Evolutionary conservation across 2,329 filamentous ascomycete genomes (phyloP), one percentile per base, ranked within the genome.

Genomic region (Ustilaginoidea virens): DNA sequence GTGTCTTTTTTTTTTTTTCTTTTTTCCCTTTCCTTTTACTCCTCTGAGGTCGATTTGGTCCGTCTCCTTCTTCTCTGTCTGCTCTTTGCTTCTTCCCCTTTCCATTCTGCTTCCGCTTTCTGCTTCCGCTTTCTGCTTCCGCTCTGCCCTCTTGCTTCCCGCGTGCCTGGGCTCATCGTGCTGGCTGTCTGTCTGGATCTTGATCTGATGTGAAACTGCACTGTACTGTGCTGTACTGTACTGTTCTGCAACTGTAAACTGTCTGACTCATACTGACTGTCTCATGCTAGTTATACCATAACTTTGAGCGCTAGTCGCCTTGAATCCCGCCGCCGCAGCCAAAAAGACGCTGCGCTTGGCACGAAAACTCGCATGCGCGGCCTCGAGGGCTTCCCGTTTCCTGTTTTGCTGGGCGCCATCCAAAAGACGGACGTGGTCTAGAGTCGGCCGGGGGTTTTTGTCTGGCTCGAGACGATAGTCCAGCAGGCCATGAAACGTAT

Each of bases 111-210:
- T 20, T 13, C 51, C 48, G 43, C 57, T 51, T 51, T 52, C 53
- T 53, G 56, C 56, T 56, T 56, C 53, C 53, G 52, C 25, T 31
- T 31, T 33, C 23, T 36, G 27, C 30, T 36, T 28, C 30, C 57
- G 35, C 46, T 37, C 48, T 55, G 15, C 30, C 31, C 24, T 27
- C 30, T 29, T 28, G 34, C 23, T 35, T 36, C 29, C n/a, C 35
- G 31, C 28, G 36, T 26, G 32, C 57, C 61, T 75, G 69, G 77
- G 74, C 76, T 80, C n/a, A 80, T 73, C 73, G 68, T 74, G 67
- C 70, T 71, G 70, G 45, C 46, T 53, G 39, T 51, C 17, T 30
- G n/a, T n/a, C n/a, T n/a, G n/a, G n/a, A n/a, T n/a, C n/a, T 27
- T 31, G 31, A 32, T 20, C 24, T 25, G 31, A 32, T 29, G 29